A percentile compares a stretch with the other conserved stretches of the same genome.
phyloP scores from a whole-genome alignment of 1,139 yeast genomes.

The Yamadazyma jaroonii region DNA sequence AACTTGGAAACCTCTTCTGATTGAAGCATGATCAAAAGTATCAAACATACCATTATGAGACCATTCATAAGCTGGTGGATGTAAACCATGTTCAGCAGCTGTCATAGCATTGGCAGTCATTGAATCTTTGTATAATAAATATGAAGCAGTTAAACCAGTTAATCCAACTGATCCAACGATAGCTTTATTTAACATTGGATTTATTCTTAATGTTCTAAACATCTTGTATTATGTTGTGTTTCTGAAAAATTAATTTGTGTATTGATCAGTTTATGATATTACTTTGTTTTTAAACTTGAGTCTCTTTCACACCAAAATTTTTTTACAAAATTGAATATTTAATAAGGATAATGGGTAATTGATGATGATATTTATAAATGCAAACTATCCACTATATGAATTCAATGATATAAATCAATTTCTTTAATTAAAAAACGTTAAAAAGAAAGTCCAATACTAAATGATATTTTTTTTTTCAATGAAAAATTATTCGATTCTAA shows the following conservation, averaged over 20 bases:
- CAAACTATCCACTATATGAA: conserved; percentile 4
- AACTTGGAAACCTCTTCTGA: conserved; percentile 99
- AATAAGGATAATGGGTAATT: conserved; percentile 4
- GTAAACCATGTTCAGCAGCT: conserved; percentile 98
- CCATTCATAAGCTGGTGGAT: conserved; percentile 92
- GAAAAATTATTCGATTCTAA: conserved; percentile 16
- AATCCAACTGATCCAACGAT: conserved; percentile 65
- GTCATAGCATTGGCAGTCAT: conserved; percentile 95
- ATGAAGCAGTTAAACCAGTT: conserved; percentile 70
- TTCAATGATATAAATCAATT: conserved; percentile 3
- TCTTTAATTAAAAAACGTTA: conserved; percentile 1
- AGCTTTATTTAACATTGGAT: conserved; percentile 50
- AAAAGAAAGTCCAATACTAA: conserved; percentile 9
- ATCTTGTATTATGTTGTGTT: conserved; percentile 10
- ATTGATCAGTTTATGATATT: neutral
- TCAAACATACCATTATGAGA: conserved; percentile 90
- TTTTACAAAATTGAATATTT: conserved; percentile 4
- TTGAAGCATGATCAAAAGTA: conserved; percentile 92
- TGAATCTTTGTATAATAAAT: conserved; percentile 73
- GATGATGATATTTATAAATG: conserved; percentile 5
- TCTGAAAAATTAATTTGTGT: neutral
- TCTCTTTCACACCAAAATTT: neutral
- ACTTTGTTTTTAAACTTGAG: conserved; percentile 1
- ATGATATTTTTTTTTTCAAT: conserved; percentile 11
- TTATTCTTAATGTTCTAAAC: conserved; percentile 26